Base-by-base conservation (phyloP, 2,329 filamentous ascomycete genomes). In the Teratosphaeria pseudoeucalypti region DNA sequence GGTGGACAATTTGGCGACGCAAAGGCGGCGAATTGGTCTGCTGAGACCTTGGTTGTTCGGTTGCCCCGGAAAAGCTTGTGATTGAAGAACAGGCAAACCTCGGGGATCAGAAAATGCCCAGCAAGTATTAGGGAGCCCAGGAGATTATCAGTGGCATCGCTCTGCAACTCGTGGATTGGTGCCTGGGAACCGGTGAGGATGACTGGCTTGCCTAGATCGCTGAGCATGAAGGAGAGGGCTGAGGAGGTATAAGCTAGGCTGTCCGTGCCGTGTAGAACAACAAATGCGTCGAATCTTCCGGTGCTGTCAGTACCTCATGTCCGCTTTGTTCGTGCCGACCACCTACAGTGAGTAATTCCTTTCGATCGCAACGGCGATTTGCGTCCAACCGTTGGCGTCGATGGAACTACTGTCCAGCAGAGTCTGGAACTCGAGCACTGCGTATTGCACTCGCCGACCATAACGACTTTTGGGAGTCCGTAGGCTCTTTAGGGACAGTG, bases 41-140 rank as follows among this genome's bases (percentile, higher is more conserved):
- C 89, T 14, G 90, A 92, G 34, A 95, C 85, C 74, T 96, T 96
- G 63, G 89, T 94, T 10, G 89, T 86, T 61, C 92, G 81, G 74
- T 95, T 96, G 16, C 92, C 92, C 29, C 92, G 85, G 76, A 92
- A 95, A 23, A 96, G 82, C 65, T 86, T 90, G 76, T 95, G 89
- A 74, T 94, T 90, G 80, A 96, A 96, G 78, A 95, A 96, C 39
- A 96, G 81, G 71, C 90, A 92, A 57, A 96, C 92, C 73, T 96
- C 92, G 0, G 92, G 91, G 60, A 96, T 90, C 77, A 90, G 88
- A 71, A 95, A 95, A 61, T 94, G 94, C 37, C 90, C 90, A 2
- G 92, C 92, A 59, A 96, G 87, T 70, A 96, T 90, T 69, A 96
- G 81, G 1, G 90, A 92, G 23, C 89, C 89, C 5, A 96, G 82